Conservation (phyloP, 257 asterid species). For the Buddleja alternifolia region DNA sequence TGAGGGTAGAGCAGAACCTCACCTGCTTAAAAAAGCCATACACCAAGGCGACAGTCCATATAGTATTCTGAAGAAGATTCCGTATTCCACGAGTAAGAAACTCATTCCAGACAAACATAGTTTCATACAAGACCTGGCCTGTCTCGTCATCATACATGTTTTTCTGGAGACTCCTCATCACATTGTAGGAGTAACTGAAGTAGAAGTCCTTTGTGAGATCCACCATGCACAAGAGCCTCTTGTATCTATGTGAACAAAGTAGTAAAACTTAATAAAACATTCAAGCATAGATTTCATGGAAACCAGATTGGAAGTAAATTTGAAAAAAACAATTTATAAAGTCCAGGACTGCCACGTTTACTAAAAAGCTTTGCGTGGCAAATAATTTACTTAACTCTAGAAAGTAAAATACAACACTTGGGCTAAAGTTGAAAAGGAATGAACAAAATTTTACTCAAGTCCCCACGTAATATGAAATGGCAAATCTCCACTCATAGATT, state of each 20-base stretch:
- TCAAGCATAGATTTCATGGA: conserved; percentile 22
- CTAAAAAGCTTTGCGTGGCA: conserved; percentile 12
- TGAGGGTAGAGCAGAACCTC: conserved; percentile 32
- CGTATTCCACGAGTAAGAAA: conserved; percentile 91
- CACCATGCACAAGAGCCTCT: conserved; percentile 89
- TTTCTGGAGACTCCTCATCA: conserved; percentile 93
- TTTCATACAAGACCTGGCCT: conserved; percentile 70
- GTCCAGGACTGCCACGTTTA: conserved; percentile 16
- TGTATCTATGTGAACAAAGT: conserved; percentile 61
- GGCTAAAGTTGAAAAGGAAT: conserved; percentile 12
- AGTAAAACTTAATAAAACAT: conserved; percentile 21
- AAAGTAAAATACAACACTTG: not conserved
- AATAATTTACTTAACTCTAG: not conserved
- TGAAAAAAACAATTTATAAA: conserved; percentile 8
- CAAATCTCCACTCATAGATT: not conserved
- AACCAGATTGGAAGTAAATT: conserved; percentile 19
- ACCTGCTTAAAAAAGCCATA: conserved; percentile 98
- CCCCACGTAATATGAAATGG: conserved; percentile 15
- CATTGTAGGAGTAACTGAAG: conserved; percentile 95
- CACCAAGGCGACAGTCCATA: conserved; percentile 94
- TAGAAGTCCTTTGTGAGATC: conserved; percentile 98
- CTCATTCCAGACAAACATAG: conserved; percentile 99
- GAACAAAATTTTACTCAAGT: conserved; percentile 14
- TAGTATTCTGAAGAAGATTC: conserved; percentile 72
- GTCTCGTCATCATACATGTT: conserved; percentile 63